Percentiles rank a stretch among this genome's conserved stretches.
Evolutionary conservation across 2,329 filamentous ascomycete genomes (phyloP).

Genomic region (Elsinoe perseae): DNA sequence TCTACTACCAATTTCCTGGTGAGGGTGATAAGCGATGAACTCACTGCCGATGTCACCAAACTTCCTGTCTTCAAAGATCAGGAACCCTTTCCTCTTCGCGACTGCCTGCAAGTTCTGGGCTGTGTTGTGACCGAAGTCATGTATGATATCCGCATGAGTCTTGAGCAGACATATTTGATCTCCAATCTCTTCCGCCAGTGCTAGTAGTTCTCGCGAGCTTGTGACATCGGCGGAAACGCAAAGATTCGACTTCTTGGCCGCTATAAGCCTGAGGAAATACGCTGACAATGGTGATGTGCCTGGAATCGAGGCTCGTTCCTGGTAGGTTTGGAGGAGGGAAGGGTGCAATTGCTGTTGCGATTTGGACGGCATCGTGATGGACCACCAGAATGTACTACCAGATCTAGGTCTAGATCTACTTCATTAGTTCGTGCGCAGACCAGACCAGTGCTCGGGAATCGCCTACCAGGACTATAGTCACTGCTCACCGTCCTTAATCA

Average conservation of each 20-base stretch:
- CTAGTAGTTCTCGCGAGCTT: constrained; percentile 48
- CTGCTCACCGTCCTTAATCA: too few species aligned
- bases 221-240: constrained; percentile 52
- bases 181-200: constrained; percentile 51
- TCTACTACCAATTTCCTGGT: not conserved
- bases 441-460: too few species aligned
- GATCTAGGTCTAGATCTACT: not conserved
- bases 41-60: constrained; percentile 50
- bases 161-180: constrained; percentile 55
- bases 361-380: constrained; percentile 7
- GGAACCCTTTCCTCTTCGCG: constrained; percentile 42
- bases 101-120: constrained; percentile 43
- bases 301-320: constrained; percentile 37
- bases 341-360: constrained; percentile 31
- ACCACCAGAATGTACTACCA: not conserved
- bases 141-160: constrained; percentile 55
- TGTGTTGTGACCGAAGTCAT: constrained; percentile 52
- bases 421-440: not conserved
- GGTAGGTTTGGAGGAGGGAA: constrained; percentile 38
- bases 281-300: constrained; percentile 39
- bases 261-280: constrained; percentile 43
- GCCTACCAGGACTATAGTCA: too few species aligned
- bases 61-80: constrained; percentile 50
- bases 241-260: constrained; percentile 45
- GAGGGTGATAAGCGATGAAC: constrained; percentile 18